phyloP scores from a whole-genome alignment of 345 rosid genomes.

The Conringia planisiliqua region DNA sequence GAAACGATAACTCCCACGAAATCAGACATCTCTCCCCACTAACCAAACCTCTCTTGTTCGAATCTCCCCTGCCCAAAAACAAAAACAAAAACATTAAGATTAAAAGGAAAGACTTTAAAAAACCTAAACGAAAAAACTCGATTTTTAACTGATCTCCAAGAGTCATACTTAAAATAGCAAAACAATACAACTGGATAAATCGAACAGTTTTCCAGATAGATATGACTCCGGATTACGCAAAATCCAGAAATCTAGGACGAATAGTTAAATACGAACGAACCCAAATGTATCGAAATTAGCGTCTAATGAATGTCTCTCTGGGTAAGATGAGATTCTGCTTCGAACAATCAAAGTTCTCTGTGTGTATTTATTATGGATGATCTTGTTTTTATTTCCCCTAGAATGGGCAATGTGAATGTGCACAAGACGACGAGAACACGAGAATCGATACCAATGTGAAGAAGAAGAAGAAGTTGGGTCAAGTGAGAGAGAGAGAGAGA shows the following conservation, averaged over 20 bases:
- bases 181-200: background rate
- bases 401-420: constrained; percentile 25
- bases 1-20: constrained; percentile 64
- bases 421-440: background rate
- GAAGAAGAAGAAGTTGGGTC: background rate
- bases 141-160: background rate
- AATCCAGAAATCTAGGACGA: constrained; percentile 13
- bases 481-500: constrained; percentile 30
- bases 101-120: background rate
- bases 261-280: background rate
- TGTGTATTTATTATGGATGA: background rate
- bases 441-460: constrained; percentile 7
- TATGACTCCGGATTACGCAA: background rate
- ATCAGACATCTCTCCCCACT: constrained; percentile 63
- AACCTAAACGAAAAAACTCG: background rate
- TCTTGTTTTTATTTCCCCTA: background rate
- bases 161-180: constrained; percentile 20
- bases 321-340: background rate
- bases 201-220: constrained; percentile 22
- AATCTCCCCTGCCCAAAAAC: background rate
- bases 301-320: background rate
- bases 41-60: background rate
- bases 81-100: background rate
- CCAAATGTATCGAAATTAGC: constrained; percentile 4
- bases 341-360: background rate